Evolutionary conservation across 768 basidiomycete species (phyloP), one percentile per base, ranked within the genome.

Genomic region (Melanogaster broomeanus): DNA sequence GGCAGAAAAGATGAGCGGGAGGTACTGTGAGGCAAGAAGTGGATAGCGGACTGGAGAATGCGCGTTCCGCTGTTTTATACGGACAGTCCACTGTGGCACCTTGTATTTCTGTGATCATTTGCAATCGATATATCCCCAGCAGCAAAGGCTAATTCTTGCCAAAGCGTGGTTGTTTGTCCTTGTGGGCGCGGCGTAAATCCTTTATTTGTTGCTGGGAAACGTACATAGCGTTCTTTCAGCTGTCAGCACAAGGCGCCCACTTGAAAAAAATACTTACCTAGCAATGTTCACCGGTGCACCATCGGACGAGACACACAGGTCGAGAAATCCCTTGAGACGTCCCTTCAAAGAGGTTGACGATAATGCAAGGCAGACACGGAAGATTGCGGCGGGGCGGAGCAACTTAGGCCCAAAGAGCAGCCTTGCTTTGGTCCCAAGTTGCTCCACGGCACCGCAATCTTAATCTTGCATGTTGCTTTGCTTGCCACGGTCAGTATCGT

Each of bases 131-230:
- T 65, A 57, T 65, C 59, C 53, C 57, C 49, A 48, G 43, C 25
- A 40, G 47, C 30, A 41, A 19, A 35, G 30, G 15, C 42, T 19
- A 42, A 51, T 43, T 58, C 42, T 51, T 31, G 72, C 68, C 54
- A 71, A 63, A 69, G 66, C 64, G 60, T 65, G 46, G 49, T 75
- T 75, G 75, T 76, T 75, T 75, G 75, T 72, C 70, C 73, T 69
- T 75, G 74, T 75, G 73, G 75, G 73, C 60, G 72, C 71, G n/a
- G n/a, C 47, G 34, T 34, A 57, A 62, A 49, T 53, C 53, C 52
- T 63, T 68, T 64, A 56, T 71, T 72, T 60, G 64, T 64, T 49
- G 58, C 60, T 63, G 59, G 53, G 56, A 64, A 68, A 60, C 53
- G 42, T 19, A 49, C 46, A 34, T 49, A 28, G 21, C 15, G 35